Percentiles rank a stretch among this genome's conserved stretches.
These are phyloP conservation scores for Camelina sativa DNA, from an alignment of 345 rosid species.

Conservation along the genomic window DNA sequence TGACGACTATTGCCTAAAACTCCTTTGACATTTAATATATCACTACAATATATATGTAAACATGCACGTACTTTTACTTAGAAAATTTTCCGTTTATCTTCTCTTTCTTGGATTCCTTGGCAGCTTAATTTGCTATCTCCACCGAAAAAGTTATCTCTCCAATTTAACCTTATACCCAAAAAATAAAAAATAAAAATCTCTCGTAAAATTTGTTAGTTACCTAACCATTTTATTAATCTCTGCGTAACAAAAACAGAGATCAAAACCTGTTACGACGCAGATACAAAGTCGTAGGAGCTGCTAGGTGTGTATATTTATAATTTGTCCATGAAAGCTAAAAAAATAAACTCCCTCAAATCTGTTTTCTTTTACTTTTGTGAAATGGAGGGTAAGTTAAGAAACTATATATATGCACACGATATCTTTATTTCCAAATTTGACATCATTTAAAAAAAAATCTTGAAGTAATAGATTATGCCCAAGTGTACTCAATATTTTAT, in stretches of 20 bases:
- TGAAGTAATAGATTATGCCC: neutral
- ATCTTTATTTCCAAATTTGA: constrained; percentile 7
- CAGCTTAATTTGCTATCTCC: constrained; percentile 10
- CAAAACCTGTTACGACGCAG: neutral
- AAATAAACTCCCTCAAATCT: neutral
- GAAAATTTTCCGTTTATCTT: neutral
- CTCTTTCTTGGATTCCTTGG: constrained; percentile 11
- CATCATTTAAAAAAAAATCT: neutral
- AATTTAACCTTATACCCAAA: no score
- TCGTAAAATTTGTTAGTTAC: no score
- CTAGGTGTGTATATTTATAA: neutral
- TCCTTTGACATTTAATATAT: neutral
- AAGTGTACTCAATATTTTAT: no score
- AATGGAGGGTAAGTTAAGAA: neutral
- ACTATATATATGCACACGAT: no score
- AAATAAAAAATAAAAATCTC: no score
- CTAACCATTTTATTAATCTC: neutral
- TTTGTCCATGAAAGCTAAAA: neutral
- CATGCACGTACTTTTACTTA: constrained; percentile 9
- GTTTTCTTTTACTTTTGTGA: constrained; percentile 10
- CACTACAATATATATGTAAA: neutral
- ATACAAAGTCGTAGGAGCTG: neutral
- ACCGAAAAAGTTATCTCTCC: constrained; percentile 10
- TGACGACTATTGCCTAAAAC: neutral
- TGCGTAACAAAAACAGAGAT: constrained; percentile 8